phyloP scores from a whole-genome alignment of 805 yeast genomes.

The Nakazawaea laoshanensis region DNA sequence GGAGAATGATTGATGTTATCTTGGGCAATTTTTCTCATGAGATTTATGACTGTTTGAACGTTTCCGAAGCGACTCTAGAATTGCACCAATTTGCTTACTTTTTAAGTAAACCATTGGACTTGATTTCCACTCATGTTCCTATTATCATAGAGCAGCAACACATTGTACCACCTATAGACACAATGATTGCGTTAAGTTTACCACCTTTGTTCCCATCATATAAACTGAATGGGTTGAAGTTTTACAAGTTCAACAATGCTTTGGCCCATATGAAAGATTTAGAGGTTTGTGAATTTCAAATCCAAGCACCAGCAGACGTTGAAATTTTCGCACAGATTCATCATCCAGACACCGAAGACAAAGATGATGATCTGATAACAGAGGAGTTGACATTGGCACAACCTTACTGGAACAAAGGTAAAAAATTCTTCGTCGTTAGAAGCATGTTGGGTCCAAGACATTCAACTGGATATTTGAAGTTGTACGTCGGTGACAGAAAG shows the following conservation, averaged over 20 bases:
- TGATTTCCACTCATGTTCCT: conserved; percentile 85
- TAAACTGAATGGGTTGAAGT: conserved; percentile 46
- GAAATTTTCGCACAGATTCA: conserved; percentile 60
- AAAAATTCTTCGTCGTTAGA: conserved; percentile 68
- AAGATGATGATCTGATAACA: conserved; percentile 22
- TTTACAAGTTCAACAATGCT: conserved; percentile 70
- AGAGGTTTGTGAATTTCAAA: conserved; percentile 73
- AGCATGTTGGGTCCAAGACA: conserved; percentile 70
- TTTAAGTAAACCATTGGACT: conserved; percentile 62
- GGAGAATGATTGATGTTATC: conserved; percentile 71
- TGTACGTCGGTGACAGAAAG: conserved; percentile 65
- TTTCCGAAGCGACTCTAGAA: conserved; percentile 24
- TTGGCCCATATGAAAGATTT: conserved; percentile 62
- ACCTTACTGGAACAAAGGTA: conserved; percentile 56
- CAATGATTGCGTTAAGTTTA: conserved; percentile 64
- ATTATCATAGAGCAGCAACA: conserved; percentile 73
- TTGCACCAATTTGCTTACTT: conserved; percentile 56
- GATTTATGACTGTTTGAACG: conserved; percentile 21
- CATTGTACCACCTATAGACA: conserved; percentile 76
- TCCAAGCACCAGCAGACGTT: conserved; percentile 61
- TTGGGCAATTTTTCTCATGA: conserved; percentile 43
- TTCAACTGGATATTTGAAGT: conserved; percentile 61
- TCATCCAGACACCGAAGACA: conserved; percentile 26
- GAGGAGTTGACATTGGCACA: conserved; percentile 65
- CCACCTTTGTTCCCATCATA: conserved; percentile 87